Evolutionary conservation across 2,329 filamentous ascomycete species (phyloP), one percentile per base, ranked within the genome.

Genomic region (Diaporthe velutina): DNA sequence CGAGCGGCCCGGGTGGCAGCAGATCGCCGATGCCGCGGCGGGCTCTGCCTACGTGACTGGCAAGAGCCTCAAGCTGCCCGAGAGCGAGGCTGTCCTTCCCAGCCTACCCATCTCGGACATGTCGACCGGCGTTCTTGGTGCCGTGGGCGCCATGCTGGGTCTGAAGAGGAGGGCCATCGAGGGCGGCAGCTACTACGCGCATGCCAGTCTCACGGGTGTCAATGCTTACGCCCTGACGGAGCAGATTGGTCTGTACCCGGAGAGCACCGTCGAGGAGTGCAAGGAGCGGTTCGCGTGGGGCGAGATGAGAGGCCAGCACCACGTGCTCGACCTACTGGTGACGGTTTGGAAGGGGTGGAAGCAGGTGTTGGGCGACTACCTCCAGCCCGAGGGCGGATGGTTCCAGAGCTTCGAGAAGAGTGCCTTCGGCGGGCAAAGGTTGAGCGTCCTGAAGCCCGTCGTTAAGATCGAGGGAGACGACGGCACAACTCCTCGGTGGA

Each of bases 1-100:
- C 2, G 81, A 83, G 71, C 81, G 87, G 0, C 85, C 85, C 1
- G 88, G 87, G 5, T 90, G 87, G 87, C 86, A 88, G 80, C 86
- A 89, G 77, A 86, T 89, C 70, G 85, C 84, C 55, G 85, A 87
- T 75, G 77, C 81, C 1, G 81, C 82, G 1, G 77, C 83, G 0
- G 83, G 83, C 1, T 79, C 78, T 12, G 79, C 82, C 15, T 81
- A 83, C 42, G 82, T 84, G 5, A 82, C 78, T 5, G 81, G 82
- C 5, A 74, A 76, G 52, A 77, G 78, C 3, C 78, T 81, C 25
- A 79, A 79, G 0, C 74, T 83, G 7, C 58, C 76, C 17, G 74
- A 77, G 50, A 77, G 77, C 61, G 79, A 82, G 78, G 78, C 79
- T 25, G 80, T 82, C 28, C 79, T 83, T 45, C 80, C 80, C 17